phyloP scores from a whole-genome alignment of 345 rosid genomes.

The Psidium friedrichsthalianum region DNA sequence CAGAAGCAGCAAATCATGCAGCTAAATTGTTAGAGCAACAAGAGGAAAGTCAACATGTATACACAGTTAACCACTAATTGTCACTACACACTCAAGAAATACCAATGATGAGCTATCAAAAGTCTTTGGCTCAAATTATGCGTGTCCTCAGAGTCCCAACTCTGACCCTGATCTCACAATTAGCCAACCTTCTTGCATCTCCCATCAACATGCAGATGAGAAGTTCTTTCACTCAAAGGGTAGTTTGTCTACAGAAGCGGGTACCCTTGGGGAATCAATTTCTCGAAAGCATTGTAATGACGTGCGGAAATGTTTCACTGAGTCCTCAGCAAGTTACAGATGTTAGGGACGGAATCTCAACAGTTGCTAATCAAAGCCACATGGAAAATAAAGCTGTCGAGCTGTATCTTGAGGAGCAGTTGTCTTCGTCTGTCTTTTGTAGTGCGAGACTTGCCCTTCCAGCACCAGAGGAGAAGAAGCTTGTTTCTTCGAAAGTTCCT shows the following conservation, averaged over 20 bases:
- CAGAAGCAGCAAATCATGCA: conserved; percentile 14
- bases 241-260: neutral
- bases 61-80: conserved; percentile 10
- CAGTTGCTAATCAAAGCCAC: conserved; percentile 7
- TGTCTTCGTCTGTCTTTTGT: conserved; percentile 17
- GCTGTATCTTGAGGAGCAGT: conserved; percentile 23
- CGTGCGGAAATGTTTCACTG: conserved; percentile 10
- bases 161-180: neutral
- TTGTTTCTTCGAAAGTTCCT: conserved; percentile 31
- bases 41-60: conserved; percentile 5
- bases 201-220: conserved; percentile 15
- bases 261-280: conserved; percentile 4
- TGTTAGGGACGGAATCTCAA: conserved; percentile 16
- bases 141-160: conserved; percentile 13
- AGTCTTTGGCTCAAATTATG: conserved; percentile 11
- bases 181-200: conserved; percentile 11
- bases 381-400: conserved; percentile 13
- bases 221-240: conserved; percentile 13
- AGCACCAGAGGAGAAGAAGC: conserved; percentile 61
- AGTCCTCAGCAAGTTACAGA: conserved; percentile 10
- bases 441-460: conserved; percentile 91
- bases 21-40: conserved; percentile 10
- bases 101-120: neutral
- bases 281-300: conserved; percentile 11
- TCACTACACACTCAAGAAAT: conserved; percentile 10